Percentiles rank a stretch among this genome's conserved stretches.
phyloP scores from a whole-genome alignment of 2,329 filamentous ascomycete genomes.

The Cladosporium sp. region DNA sequence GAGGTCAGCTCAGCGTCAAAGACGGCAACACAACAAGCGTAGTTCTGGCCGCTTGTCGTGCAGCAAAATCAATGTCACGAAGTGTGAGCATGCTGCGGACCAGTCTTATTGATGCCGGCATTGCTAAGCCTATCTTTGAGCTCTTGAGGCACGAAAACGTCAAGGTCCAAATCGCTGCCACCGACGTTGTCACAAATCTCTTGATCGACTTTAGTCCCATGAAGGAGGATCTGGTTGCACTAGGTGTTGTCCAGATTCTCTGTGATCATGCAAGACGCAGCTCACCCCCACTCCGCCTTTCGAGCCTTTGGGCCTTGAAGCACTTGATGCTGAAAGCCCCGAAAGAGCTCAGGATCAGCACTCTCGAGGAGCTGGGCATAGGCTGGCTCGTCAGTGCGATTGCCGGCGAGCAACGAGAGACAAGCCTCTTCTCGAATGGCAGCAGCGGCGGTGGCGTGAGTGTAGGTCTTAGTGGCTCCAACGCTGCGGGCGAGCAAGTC shows the following conservation, averaged over 20 bases:
- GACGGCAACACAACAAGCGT: slow-evolving; percentile 79
- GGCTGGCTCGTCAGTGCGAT: slow-evolving; percentile 81
- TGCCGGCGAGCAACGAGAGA: slow-evolving; percentile 52
- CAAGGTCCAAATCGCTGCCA: slow-evolving; percentile 82
- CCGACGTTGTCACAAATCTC: slow-evolving; percentile 80
- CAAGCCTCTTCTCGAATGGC: slow-evolving; percentile 33
- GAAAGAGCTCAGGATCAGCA: slow-evolving; percentile 71
- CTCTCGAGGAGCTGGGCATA: slow-evolving; percentile 73
- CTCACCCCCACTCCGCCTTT: slow-evolving; percentile 75
- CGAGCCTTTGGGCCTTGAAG: slow-evolving; percentile 91
- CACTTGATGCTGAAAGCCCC: slow-evolving; percentile 76
- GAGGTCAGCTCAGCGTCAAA: slow-evolving; percentile 11
- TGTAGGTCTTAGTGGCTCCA: slow-evolving; percentile 46
- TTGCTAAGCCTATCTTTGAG: slow-evolving; percentile 73
- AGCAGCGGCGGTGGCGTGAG: slow-evolving; percentile 55
- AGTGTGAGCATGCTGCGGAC: slow-evolving; percentile 84
- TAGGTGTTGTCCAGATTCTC: slow-evolving; percentile 72
- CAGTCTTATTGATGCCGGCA: slow-evolving; percentile 79
- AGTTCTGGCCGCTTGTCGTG: slow-evolving; percentile 80
- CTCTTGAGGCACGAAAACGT: slow-evolving; percentile 74
- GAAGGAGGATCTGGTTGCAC: slow-evolving; percentile 74
- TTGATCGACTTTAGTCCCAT: slow-evolving; percentile 88
- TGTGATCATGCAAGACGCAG: slow-evolving; percentile 82
- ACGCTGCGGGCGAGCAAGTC: slow-evolving; percentile 61
- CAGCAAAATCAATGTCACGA: slow-evolving; percentile 76